Conservation (phyloP, 2,329 filamentous ascomycete genomes). For the Phyllosticta citribraziliensis region DNA sequence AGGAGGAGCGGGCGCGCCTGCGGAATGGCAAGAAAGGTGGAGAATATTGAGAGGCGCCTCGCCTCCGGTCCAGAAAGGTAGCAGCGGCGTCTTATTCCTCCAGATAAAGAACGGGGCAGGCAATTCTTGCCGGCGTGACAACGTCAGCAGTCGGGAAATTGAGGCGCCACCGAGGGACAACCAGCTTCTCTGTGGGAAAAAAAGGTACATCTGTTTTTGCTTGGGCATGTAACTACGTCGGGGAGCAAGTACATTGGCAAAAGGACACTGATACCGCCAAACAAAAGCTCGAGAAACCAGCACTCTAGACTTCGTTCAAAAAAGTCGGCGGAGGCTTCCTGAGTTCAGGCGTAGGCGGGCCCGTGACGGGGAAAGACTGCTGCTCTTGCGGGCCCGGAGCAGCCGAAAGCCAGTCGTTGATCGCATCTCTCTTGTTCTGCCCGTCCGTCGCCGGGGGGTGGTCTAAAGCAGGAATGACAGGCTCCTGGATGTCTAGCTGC, state of each 20-base stretch:
- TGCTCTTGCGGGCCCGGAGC: not conserved
- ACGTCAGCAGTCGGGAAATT: not conserved
- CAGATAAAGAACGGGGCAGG: not conserved
- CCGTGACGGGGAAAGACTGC: not conserved
- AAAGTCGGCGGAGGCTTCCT: not conserved
- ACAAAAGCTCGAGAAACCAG: not conserved
- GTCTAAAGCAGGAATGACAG: not conserved
- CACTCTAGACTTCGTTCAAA: not conserved
- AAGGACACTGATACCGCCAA: not conserved
- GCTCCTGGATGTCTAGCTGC: not conserved
- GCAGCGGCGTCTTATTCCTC: not conserved
- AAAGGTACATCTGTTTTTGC: not conserved
- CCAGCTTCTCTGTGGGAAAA: no score
- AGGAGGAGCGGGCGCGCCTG: no score
- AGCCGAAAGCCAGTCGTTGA: not conserved
- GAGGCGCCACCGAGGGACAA: not conserved
- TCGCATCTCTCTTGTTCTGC: not conserved
- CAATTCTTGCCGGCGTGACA: not conserved
- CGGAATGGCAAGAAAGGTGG: no score
- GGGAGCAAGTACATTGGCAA: no score
- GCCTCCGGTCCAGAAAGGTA: not conserved
- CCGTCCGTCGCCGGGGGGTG: not conserved
- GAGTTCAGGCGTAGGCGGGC: not conserved
- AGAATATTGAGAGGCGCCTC: no score
- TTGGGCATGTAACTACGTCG: not conserved